Conservation (phyloP, 2,329 filamentous ascomycete genomes). For the Diaporthe longicolla region DNA sequence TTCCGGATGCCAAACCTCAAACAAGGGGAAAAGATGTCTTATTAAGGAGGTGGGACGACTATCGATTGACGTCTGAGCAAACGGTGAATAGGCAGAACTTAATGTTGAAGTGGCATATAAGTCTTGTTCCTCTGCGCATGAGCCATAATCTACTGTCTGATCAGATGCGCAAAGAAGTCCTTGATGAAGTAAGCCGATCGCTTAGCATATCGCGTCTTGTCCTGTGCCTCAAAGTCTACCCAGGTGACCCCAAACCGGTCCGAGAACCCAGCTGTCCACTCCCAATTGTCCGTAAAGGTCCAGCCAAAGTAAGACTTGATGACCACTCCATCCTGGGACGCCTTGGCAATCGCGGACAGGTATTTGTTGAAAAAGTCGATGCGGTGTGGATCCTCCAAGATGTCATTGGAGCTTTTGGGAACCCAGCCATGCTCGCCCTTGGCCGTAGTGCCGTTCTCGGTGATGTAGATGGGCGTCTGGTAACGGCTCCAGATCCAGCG, state of each 20-base stretch:
- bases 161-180: conserved; percentile 50
- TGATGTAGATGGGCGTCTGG: conserved; percentile 58
- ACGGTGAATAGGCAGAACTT: background rate
- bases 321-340: conserved; percentile 54
- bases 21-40: conserved; percentile 29
- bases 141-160: conserved; percentile 40
- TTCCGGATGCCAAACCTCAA: conserved; percentile 51
- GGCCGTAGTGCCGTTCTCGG: conserved; percentile 59
- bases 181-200: conserved; percentile 50
- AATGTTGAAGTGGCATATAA: too few relatives aligned
- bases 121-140: background rate
- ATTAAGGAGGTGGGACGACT: background rate
- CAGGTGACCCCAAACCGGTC: conserved; percentile 58
- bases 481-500: conserved; percentile 59
- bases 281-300: conserved; percentile 61
- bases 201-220: conserved; percentile 55
- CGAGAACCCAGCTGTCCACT: conserved; percentile 58
- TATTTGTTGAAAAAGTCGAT: conserved; percentile 57
- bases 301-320: conserved; percentile 58
- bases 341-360: conserved; percentile 55
- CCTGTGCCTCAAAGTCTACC: conserved; percentile 55
- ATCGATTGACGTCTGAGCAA: background rate
- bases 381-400: conserved; percentile 56
- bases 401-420: conserved; percentile 49
- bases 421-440: conserved; percentile 55